Evolutionary conservation across 75 land plant genomes (phyloP), one percentile per base, ranked within the genome.

Genomic region (Selaginella moellendorffii): DNA sequence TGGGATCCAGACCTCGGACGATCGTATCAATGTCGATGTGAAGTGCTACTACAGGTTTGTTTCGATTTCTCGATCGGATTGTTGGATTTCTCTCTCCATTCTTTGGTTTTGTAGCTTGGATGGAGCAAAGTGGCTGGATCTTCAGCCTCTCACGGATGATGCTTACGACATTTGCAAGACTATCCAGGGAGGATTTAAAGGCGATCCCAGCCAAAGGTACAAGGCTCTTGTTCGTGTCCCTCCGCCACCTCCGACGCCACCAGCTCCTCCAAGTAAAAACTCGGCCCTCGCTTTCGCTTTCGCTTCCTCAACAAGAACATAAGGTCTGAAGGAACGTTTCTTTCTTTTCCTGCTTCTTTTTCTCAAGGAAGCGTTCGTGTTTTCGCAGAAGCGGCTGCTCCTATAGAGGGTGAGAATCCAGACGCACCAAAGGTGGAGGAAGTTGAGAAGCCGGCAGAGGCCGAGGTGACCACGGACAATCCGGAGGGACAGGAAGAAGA

Each of bases 81-180:
- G 42, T 51, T 2, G n/a, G 46, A 9, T 51, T 1, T 65, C 24
- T 52, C 5, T 30, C 24, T 42, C 19, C 22, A 18, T 2, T 9
- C 2, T 5, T 27, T 62, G 27, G 29, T 62, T 9, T 2, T 8
- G 23, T 68, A 75, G 77, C 52, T 72, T 69, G 61, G 69, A 75
- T 75, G 77, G 77, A 52, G 73, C 61, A 61, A 59, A 29, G 53
- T 75, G 77, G 77, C 30, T 75, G 65, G 77, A 75, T 30, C 56
- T 75, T 27, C 77, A 75, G 58, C 36, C 66, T 14, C 73, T 63
- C 31, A 53, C 68, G 29, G 77, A 75, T 0, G 73, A 70, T 21
- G 59, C 56, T 24, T 66, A 61, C 54, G 22, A 61, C 2, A 52
- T 70, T 51, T 75, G 73, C 69, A 70, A 70, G 53, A 53, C 36